phyloP scores from a whole-genome alignment of 1,284 basidiomycete species.

The Fomitopsis schrenkii region DNA sequence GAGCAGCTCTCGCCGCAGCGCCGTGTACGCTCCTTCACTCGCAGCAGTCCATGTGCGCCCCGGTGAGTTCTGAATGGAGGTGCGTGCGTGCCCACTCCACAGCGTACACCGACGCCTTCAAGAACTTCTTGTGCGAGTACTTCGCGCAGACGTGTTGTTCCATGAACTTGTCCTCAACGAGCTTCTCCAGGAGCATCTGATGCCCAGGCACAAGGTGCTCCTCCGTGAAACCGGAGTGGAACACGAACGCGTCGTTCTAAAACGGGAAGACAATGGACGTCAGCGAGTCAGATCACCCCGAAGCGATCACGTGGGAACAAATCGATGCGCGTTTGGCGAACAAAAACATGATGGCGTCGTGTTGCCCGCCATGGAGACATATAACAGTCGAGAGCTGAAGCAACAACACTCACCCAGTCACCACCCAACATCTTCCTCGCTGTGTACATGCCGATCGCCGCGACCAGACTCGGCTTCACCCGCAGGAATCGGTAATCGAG shows the following conservation, averaged over 20 bases:
- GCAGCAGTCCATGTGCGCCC: constrained; percentile 48
- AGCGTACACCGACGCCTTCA: constrained; percentile 79
- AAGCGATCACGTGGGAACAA: constrained; percentile 47
- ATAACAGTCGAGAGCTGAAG: constrained; percentile 12
- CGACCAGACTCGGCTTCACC: constrained; percentile 91
- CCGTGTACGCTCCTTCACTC: constrained; percentile 24
- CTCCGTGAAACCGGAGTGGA: constrained; percentile 91
- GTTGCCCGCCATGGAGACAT: constrained; percentile 19
- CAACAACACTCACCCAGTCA: constrained; percentile 76
- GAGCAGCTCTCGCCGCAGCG: constrained; percentile 11
- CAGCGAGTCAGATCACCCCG: constrained; percentile 17
- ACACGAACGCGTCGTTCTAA: constrained; percentile 89
- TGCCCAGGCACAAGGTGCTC: constrained; percentile 86
- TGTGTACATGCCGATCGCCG: constrained; percentile 98
- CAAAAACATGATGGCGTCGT: constrained; percentile 18
- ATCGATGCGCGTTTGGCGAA: constrained; percentile 13
- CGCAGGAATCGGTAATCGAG: constrained; percentile 92
- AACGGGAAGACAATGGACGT: constrained; percentile 22
- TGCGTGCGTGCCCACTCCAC: constrained; percentile 58
- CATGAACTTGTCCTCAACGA: constrained; percentile 79
- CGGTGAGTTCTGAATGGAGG: constrained; percentile 22
- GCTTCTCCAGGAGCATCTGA: constrained; percentile 79
- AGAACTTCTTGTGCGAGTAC: constrained; percentile 96
- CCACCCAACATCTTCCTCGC: constrained; percentile 89
- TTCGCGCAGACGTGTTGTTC: constrained; percentile 93